These are phyloP conservation scores for Curvularia sp. DNA, from an alignment of 2,329 filamentous ascomycete species.

Conservation along the genomic window DNA sequence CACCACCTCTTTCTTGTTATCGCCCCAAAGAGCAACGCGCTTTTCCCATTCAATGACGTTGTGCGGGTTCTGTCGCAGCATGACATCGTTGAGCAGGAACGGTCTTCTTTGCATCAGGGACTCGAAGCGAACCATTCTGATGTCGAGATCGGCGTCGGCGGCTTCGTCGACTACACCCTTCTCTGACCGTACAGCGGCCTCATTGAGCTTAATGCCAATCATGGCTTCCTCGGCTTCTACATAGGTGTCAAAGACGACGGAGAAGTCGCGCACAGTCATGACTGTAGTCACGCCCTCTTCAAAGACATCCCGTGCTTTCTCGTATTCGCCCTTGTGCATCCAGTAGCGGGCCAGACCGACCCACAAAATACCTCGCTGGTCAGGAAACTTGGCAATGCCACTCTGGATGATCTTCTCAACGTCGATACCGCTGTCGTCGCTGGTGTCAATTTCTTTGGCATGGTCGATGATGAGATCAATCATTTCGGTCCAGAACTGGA, in stretches of 20 bases:
- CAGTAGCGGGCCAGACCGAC: constrained; percentile 94
- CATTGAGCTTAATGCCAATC: constrained; percentile 89
- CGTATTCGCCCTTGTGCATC: constrained; percentile 91
- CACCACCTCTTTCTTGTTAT: constrained; percentile 89
- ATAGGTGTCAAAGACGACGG: constrained; percentile 94
- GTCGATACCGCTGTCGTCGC: constrained; percentile 81
- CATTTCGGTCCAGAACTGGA: constrained; percentile 98
- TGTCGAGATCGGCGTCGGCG: constrained; percentile 92
- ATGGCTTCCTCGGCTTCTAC: constrained; percentile 97
- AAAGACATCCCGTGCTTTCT: constrained; percentile 89
- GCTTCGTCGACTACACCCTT: constrained; percentile 79
- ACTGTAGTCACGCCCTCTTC: constrained; percentile 97
- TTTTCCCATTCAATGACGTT: constrained; percentile 98
- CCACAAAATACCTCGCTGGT: constrained; percentile 95
- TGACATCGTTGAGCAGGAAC: constrained; percentile 94
- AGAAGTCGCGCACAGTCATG: constrained; percentile 98
- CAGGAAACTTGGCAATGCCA: constrained; percentile 86
- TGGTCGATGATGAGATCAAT: constrained; percentile 91
- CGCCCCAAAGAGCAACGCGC: constrained; percentile 91
- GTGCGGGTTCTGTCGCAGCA: constrained; percentile 93
- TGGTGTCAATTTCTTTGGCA: constrained; percentile 82
- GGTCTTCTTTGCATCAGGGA: constrained; percentile 96
- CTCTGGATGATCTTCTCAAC: constrained; percentile 93
- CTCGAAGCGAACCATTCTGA: constrained; percentile 97
- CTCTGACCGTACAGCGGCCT: constrained; percentile 78